These are phyloP conservation scores for Gastrodia elata DNA, from an alignment of 106 monocot genomes.

Conservation along the genomic window DNA sequence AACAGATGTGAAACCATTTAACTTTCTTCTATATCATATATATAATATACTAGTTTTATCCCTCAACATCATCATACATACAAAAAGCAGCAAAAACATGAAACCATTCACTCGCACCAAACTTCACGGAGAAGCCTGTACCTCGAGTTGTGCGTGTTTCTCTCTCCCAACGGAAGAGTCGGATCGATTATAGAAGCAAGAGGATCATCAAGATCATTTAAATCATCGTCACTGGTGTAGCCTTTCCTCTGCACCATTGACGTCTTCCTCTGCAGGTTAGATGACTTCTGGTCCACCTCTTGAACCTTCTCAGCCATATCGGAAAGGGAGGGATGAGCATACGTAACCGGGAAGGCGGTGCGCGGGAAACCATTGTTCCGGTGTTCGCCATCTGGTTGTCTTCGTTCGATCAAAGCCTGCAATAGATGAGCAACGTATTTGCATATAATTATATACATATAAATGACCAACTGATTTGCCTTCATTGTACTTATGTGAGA, in stretches of 20 bases:
- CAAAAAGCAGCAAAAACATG: background rate
- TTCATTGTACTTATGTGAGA: too few species aligned
- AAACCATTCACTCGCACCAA: conserved; percentile 33
- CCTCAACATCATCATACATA: background rate
- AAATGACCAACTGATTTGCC: too few species aligned
- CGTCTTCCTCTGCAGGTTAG: conserved; percentile 32
- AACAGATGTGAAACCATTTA: too few species aligned
- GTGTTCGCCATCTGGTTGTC: conserved; percentile 21
- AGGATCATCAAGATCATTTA: conserved; percentile 70
- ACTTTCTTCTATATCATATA: background rate
- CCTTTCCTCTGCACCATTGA: conserved; percentile 65
- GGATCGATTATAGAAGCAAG: conserved; percentile 44
- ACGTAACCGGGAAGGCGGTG: conserved; percentile 44
- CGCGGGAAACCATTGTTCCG: conserved; percentile 42
- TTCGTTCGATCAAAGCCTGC: conserved; percentile 46
- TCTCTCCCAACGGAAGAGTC: conserved; percentile 9
- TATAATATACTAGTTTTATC: background rate
- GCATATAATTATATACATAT: too few species aligned
- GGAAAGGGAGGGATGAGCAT: conserved; percentile 39
- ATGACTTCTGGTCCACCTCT: conserved; percentile 22
- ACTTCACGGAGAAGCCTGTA: conserved; percentile 55
- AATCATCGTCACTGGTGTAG: conserved; percentile 88
- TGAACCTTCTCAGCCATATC: conserved; percentile 54
- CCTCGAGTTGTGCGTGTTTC: conserved; percentile 13
- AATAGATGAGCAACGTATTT: background rate